Base-by-base conservation (phyloP, 306 rosid genomes). In the Delonix regia region DNA sequence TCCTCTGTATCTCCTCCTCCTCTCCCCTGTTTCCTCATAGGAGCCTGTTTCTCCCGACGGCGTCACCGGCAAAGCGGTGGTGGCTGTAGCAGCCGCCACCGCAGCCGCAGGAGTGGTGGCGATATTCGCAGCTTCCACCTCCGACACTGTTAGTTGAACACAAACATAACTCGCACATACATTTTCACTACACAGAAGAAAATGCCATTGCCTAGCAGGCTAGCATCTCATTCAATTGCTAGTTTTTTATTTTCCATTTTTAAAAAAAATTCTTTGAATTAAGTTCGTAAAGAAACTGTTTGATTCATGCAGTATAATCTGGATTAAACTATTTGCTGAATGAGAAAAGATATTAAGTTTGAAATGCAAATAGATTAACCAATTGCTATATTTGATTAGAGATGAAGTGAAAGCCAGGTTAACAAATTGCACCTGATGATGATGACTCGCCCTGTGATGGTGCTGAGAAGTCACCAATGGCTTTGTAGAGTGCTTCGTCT, bases 1-100 rank as follows among this genome's bases (percentile, higher is more conserved):
- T 79, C 99, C 99, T 75, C 99, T 86, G 82, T 91, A 95, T 72
- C 89, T 85, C 73, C 96, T 87, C 38, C 90, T 87, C 53, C 69
- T 87, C 51, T 90, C 97, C 2, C 83, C 86, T 0, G 75, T 60
- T 34, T 82, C 97, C 62, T 85, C 98, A 2, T 21, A 0, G 0
- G 85, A 18, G n/a, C n/a, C 86, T 8, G 61, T 49, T 63, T 81
- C 92, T 24, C 85, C 65, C 0, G 83, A 45, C 2, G 86, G 73
- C 8, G 80, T 28, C 2, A 72, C 39, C 4, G 55, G 19, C 0
- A 48, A 21, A 0, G 78, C 13, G 0, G 53, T 12, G 1, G n/a
- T 13, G 0, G 80, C 15, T 4, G 1, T 2, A 2, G 38, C 6
- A 34, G 6, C 38, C 38, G 59, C 18, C 7, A 63, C 28, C 3